These are phyloP conservation scores for Grifola frondosa DNA, from an alignment of 1,284 basidiomycete species.

Conservation along the genomic window DNA sequence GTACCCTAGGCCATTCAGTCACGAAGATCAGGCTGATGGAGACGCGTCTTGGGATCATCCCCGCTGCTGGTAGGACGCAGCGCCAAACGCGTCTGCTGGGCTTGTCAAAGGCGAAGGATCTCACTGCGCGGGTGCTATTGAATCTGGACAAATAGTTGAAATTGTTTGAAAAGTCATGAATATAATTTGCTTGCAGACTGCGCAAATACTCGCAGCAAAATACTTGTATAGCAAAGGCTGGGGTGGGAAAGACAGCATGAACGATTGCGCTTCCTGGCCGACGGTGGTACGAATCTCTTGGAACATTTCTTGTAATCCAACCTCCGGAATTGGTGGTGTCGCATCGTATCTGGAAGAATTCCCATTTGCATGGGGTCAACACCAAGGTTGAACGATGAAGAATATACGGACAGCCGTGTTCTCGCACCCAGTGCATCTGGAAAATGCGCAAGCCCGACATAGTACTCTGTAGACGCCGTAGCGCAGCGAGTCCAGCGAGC, in stretches of 20 bases:
- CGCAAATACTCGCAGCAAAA: slow-evolving; percentile 98
- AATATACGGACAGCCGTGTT: slow-evolving; percentile 60
- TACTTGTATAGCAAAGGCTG: slow-evolving; percentile 97
- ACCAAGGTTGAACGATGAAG: slow-evolving; percentile 9
- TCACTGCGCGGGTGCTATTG: slow-evolving; percentile 87
- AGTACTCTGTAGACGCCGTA: too few species aligned
- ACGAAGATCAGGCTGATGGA: slow-evolving; percentile 84
- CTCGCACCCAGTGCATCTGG: slow-evolving; percentile 88
- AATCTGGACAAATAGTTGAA: slow-evolving; percentile 54
- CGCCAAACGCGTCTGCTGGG: slow-evolving; percentile 83
- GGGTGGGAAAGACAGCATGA: slow-evolving; percentile 97
- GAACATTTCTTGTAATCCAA: slow-evolving; percentile 80
- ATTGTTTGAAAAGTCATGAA: background rate
- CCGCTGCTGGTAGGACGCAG: slow-evolving; percentile 94
- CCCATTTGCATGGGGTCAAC: slow-evolving; percentile 78
- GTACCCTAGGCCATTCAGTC: slow-evolving; percentile 49
- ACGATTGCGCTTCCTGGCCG: slow-evolving; percentile 96
- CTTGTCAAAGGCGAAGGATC: slow-evolving; percentile 80
- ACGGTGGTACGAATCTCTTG: slow-evolving; percentile 89
- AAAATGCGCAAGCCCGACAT: too few species aligned
- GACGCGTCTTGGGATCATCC: slow-evolving; percentile 87
- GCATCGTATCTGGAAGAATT: slow-evolving; percentile 78
- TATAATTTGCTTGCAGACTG: slow-evolving; percentile 73
- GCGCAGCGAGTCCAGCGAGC: too few species aligned
- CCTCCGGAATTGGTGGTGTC: slow-evolving; percentile 77